These are phyloP conservation scores for Alternaria postmessia DNA, from an alignment of 2,329 filamentous ascomycete species.

Conservation along the genomic window DNA sequence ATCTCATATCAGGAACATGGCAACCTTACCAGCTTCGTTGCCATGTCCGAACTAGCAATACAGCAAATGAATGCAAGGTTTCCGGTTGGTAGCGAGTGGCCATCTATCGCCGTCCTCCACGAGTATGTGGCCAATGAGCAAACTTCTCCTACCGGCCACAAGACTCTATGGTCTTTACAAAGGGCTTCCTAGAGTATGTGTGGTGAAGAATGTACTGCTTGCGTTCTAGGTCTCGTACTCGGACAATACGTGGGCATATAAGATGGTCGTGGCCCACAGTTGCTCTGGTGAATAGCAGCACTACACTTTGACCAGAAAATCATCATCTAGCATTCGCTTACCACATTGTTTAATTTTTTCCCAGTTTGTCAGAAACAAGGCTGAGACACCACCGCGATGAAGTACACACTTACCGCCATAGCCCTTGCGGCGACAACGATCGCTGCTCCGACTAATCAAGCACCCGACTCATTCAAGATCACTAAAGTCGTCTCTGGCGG, in stretches of 20 bases:
- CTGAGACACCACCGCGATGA: conserved; percentile 29
- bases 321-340: not conserved
- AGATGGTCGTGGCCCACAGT: conserved; percentile 29
- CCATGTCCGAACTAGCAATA: conserved; percentile 19
- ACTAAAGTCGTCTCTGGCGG: conserved; percentile 42
- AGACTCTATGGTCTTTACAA: conserved; percentile 25
- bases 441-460: conserved; percentile 26
- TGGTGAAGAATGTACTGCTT: conserved; percentile 20
- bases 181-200: conserved; percentile 12
- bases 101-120: conserved; percentile 24
- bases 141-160: conserved; percentile 21
- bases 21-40: conserved; percentile 27
- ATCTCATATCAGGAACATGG: conserved; percentile 27
- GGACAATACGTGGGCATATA: conserved; percentile 37
- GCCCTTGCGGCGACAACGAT: conserved; percentile 34
- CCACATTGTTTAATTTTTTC: not conserved
- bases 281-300: conserved; percentile 12
- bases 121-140: conserved; percentile 22
- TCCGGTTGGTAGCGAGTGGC: conserved; percentile 26
- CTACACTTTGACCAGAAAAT: conserved; percentile 1
- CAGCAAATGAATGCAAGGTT: conserved; percentile 16
- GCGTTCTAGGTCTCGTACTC: conserved; percentile 34
- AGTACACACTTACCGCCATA: conserved; percentile 33
- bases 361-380: not conserved
- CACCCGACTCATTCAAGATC: conserved; percentile 44